These are phyloP conservation scores for Saturnispora zaruensis DNA, from an alignment of 805 yeast species.

Conservation along the genomic window DNA sequence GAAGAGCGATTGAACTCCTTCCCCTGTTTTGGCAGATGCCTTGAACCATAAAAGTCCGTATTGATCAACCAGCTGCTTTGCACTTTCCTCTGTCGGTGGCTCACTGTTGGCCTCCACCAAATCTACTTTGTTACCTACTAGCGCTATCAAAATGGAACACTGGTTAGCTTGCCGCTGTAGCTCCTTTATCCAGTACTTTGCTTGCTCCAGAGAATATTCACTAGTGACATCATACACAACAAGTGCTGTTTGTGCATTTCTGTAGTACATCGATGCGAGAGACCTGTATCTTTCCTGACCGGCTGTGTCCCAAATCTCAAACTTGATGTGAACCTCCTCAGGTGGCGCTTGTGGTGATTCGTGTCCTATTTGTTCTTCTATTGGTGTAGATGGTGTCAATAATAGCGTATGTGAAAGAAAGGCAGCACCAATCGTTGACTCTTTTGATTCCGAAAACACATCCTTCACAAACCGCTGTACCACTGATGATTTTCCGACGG, in stretches of 20 bases:
- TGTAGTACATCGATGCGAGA: slow-evolving; percentile 74
- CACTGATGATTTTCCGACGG: slow-evolving; percentile 61
- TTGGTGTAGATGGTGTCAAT: slow-evolving; percentile 39
- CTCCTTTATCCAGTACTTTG: slow-evolving; percentile 72
- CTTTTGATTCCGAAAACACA: slow-evolving; percentile 62
- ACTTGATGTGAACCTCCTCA: slow-evolving; percentile 34
- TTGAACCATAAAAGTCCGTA: slow-evolving; percentile 42
- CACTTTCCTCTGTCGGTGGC: slow-evolving; percentile 29
- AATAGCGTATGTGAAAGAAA: slow-evolving; percentile 58
- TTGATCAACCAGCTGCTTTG: slow-evolving; percentile 48
- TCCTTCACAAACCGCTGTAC: slow-evolving; percentile 66
- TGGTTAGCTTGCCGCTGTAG: slow-evolving; percentile 71
- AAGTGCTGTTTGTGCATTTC: slow-evolving; percentile 73
- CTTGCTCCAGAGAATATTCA: slow-evolving; percentile 56
- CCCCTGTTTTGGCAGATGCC: slow-evolving; percentile 53
- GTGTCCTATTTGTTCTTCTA: neutral
- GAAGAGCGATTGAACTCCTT: slow-evolving; percentile 40
- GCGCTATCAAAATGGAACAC: slow-evolving; percentile 60
- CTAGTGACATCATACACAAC: slow-evolving; percentile 73
- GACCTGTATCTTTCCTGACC: slow-evolving; percentile 77
- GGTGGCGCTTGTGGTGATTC: neutral
- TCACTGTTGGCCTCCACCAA: slow-evolving; percentile 43
- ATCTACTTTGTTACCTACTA: slow-evolving; percentile 76
- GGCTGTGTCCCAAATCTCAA: slow-evolving; percentile 66
- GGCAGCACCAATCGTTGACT: slow-evolving; percentile 82